Percentiles rank a stretch among this genome's conserved stretches.
Conservation (phyloP, 306 rosid species). For the Urtica urens region DNA sequence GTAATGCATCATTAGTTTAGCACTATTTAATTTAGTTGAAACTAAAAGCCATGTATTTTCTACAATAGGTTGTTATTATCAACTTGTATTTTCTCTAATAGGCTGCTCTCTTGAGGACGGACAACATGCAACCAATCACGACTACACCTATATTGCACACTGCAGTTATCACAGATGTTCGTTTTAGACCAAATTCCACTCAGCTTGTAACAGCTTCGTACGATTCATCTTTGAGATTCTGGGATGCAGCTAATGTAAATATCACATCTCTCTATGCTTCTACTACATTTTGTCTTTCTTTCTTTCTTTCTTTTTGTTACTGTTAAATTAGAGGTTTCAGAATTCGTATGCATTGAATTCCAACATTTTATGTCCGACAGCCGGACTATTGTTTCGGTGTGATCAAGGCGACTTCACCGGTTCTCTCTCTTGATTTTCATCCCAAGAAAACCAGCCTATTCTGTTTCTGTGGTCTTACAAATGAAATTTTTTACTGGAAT, state of each 20-base stretch:
- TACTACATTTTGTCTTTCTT: neutral
- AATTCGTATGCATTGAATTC: neutral
- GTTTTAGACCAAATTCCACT: constrained; percentile 84
- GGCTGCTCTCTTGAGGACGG: constrained; percentile 95
- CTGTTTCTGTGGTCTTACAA: constrained; percentile 73
- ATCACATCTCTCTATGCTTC: neutral
- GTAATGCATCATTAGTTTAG: neutral
- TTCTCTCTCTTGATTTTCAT: constrained; percentile 88
- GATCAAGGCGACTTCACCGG: constrained; percentile 41
- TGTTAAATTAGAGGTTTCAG: neutral
- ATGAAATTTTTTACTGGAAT: constrained; percentile 73
- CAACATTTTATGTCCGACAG: constrained; percentile 37
- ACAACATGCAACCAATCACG: constrained; percentile 62
- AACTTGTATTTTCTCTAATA: constrained; percentile 22
- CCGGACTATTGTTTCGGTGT: constrained; percentile 44
- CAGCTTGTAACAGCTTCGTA: constrained; percentile 84
- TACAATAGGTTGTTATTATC: no score
- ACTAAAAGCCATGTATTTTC: no score
- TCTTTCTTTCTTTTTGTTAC: neutral
- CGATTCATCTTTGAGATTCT: constrained; percentile 70
- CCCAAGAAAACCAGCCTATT: constrained; percentile 77
- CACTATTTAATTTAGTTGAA: neutral
- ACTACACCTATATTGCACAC: constrained; percentile 68
- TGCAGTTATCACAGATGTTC: constrained; percentile 69
- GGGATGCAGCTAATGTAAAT: constrained; percentile 89